Evolutionary conservation across 2,329 filamentous ascomycete genomes (phyloP).

Genomic region (Pestalotiopsis sp.): DNA sequence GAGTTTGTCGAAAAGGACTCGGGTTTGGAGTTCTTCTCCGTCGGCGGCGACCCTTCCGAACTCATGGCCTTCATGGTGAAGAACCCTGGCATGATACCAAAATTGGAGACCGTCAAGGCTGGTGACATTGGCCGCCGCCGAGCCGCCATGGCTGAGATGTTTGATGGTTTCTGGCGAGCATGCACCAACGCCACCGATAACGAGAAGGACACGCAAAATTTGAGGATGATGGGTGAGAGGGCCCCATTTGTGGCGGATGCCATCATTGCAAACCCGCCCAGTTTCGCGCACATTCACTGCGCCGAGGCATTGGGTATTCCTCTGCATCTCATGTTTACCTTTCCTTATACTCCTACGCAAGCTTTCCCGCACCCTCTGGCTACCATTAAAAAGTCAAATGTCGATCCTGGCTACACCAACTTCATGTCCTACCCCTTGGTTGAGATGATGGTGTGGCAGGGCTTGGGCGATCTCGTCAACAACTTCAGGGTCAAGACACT

Average conservation of each 20-base stretch:
- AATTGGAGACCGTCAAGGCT: constrained; percentile 67
- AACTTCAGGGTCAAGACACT: constrained; percentile 69
- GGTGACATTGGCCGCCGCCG: constrained; percentile 71
- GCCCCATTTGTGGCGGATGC: constrained; percentile 68
- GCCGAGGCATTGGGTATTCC: constrained; percentile 78
- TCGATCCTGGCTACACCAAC: constrained; percentile 73
- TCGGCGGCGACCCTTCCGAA: constrained; percentile 77
- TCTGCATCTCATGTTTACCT: constrained; percentile 85
- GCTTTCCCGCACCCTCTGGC: constrained; percentile 77
- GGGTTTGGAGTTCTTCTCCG: constrained; percentile 76
- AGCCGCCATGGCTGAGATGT: constrained; percentile 77
- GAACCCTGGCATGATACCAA: constrained; percentile 77
- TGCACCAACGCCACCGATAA: constrained; percentile 75
- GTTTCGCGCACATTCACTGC: constrained; percentile 77
- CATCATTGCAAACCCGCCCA: constrained; percentile 84
- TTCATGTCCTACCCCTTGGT: constrained; percentile 80
- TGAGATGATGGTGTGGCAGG: constrained; percentile 90
- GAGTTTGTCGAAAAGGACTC: constrained; percentile 73
- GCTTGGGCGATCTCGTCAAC: constrained; percentile 77
- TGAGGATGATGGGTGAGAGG: constrained; percentile 64
- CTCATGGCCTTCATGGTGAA: constrained; percentile 90
- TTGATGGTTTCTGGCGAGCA: constrained; percentile 78
- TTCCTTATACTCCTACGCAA: constrained; percentile 75
- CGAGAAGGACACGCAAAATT: constrained; percentile 58
- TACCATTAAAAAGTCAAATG: constrained; percentile 71